These are phyloP conservation scores for Penicillium nucicola DNA, from an alignment of 495 filamentous ascomycete species.

Conservation along the genomic window DNA sequence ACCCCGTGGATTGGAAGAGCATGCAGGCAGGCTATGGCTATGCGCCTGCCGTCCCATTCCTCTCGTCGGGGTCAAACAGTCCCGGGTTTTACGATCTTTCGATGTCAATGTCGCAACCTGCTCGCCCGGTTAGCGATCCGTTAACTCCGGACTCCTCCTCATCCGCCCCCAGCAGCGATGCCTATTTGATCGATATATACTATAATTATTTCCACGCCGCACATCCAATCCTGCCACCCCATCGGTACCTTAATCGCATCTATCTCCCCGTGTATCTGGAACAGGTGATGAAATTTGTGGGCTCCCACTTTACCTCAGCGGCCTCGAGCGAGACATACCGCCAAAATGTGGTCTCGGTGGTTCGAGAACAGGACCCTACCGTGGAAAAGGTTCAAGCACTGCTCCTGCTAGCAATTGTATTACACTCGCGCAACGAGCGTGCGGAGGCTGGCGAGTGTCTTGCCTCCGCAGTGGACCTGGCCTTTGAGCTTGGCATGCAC, in stretches of 20 bases:
- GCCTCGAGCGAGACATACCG: slow-evolving; percentile 40
- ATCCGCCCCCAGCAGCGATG: slow-evolving; percentile 28
- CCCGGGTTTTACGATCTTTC: slow-evolving; percentile 22
- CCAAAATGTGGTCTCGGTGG: slow-evolving; percentile 31
- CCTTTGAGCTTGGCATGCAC: slow-evolving; percentile 74
- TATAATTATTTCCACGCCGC: slow-evolving; percentile 46
- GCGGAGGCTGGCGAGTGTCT: slow-evolving; percentile 64
- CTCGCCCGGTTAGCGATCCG: slow-evolving; percentile 21
- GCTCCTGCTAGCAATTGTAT: slow-evolving; percentile 69
- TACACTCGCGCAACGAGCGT: slow-evolving; percentile 72
- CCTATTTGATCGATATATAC: slow-evolving; percentile 45
- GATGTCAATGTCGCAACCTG: slow-evolving; percentile 12
- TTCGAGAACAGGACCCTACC: slow-evolving; percentile 31
- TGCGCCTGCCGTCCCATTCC: slow-evolving; percentile 23
- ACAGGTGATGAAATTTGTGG: slow-evolving; percentile 47
- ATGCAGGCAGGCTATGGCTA: slow-evolving; percentile 20
- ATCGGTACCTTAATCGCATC: slow-evolving; percentile 27
- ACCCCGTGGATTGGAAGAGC: slow-evolving; percentile 30
- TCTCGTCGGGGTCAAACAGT: slow-evolving; percentile 24
- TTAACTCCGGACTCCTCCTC: slow-evolving; percentile 43
- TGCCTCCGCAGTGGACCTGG: slow-evolving; percentile 61
- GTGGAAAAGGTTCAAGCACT: slow-evolving; percentile 67
- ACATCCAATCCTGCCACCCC: slow-evolving; percentile 42
- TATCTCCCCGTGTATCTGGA: slow-evolving; percentile 37
- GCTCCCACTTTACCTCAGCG: slow-evolving; percentile 41